A percentile compares a stretch with the other conserved stretches of the same genome.
phyloP scores from a whole-genome alignment of 495 filamentous ascomycete genomes.

The Penicillium parvum region DNA sequence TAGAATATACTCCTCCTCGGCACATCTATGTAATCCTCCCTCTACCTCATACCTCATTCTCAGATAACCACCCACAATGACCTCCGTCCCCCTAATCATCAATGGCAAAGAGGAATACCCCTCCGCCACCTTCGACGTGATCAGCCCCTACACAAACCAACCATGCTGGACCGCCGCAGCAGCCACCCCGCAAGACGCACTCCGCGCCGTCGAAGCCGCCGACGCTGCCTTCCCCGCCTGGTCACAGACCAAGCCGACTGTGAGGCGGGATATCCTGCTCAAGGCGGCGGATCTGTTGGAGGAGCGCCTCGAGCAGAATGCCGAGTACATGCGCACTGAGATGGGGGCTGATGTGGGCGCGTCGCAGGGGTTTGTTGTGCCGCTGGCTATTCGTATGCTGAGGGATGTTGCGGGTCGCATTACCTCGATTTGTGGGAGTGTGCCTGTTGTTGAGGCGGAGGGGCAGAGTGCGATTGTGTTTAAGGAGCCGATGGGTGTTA shows the following conservation, averaged over 20 bases:
- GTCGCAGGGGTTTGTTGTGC: constrained; percentile 56
- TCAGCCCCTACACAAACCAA: constrained; percentile 61
- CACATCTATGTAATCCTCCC: too few relatives aligned
- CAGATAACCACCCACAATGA: constrained; percentile 5
- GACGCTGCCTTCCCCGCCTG: constrained; percentile 66
- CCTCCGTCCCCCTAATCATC: constrained; percentile 63
- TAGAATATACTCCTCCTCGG: too few relatives aligned
- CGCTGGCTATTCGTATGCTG: constrained; percentile 53
- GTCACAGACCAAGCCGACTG: constrained; percentile 57
- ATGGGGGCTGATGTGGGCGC: constrained; percentile 55
- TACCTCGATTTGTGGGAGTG: constrained; percentile 52
- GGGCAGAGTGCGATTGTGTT: constrained; percentile 61
- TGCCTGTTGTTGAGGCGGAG: constrained; percentile 55
- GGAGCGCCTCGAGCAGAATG: constrained; percentile 53
- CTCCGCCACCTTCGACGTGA: constrained; percentile 58
- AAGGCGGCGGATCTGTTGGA: constrained; percentile 69
- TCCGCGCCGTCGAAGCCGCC: constrained; percentile 61
- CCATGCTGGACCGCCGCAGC: constrained; percentile 58
- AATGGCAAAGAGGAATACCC: constrained; percentile 59
- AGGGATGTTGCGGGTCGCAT: constrained; percentile 70
- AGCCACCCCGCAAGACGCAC: constrained; percentile 58
- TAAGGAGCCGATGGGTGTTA: constrained; percentile 77
- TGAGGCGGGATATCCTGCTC: constrained; percentile 69
- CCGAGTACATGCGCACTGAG: constrained; percentile 63
- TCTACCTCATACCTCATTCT: not conserved